Conservation (phyloP, 495 filamentous ascomycete genomes). For the Cercophora newfieldiana region DNA sequence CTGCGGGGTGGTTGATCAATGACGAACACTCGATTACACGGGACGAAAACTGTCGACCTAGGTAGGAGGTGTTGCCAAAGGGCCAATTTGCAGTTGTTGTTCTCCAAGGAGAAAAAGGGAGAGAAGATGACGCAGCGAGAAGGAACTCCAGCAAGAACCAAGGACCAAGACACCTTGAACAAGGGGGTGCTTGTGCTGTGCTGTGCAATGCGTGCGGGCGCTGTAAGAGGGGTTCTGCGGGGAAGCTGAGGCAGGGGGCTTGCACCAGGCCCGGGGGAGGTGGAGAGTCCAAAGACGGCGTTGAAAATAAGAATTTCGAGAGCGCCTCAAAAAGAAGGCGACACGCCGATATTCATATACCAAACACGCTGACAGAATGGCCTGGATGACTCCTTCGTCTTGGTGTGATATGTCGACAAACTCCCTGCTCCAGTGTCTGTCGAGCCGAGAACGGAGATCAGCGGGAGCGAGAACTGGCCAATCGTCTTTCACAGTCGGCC, state of each 20-base stretch:
- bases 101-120: background rate
- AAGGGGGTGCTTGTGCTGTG: background rate
- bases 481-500: constrained; percentile 38
- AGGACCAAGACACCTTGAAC: background rate
- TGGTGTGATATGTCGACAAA: constrained; percentile 8
- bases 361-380: background rate
- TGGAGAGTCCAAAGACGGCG: background rate
- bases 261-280: background rate
- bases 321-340: background rate
- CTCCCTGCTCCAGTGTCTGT: constrained; percentile 15
- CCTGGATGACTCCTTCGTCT: constrained; percentile 29
- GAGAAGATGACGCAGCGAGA: background rate
- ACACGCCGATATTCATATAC: background rate
- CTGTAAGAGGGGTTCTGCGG: constrained; percentile 2
- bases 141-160: too few relatives aligned
- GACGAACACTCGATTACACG: constrained; percentile 1
- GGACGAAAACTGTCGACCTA: background rate
- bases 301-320: background rate
- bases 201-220: background rate
- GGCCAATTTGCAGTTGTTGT: constrained; percentile 4
- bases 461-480: constrained; percentile 24
- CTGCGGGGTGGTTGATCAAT: constrained; percentile 11
- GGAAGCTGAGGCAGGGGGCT: constrained; percentile 1
- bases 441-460: constrained; percentile 41
- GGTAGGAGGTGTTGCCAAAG: background rate